These are phyloP conservation scores for Clonostachys rhizophaga DNA, from an alignment of 2,329 filamentous ascomycete genomes.

Conservation along the genomic window DNA sequence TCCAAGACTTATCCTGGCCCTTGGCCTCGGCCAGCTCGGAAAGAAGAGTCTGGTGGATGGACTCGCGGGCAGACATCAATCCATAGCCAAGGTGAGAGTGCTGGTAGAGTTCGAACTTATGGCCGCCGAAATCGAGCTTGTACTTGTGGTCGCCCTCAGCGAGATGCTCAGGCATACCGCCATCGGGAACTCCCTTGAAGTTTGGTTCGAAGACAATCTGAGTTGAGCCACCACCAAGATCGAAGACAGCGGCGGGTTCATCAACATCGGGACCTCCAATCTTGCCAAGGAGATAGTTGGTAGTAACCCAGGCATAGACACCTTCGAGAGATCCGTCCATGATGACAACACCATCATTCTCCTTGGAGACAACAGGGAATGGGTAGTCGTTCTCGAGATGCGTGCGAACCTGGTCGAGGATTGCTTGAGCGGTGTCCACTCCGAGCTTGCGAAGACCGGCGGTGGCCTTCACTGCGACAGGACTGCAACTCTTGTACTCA, in stretches of 20 bases:
- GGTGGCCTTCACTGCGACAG: constrained; percentile 96
- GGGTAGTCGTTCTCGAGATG: constrained; percentile 87
- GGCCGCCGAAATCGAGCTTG: constrained; percentile 81
- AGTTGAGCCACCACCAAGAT: constrained; percentile 93
- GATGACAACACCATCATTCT: constrained; percentile 84
- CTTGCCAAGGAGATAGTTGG: constrained; percentile 96
- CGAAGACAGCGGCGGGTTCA: constrained; percentile 90
- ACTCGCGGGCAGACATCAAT: constrained; percentile 88
- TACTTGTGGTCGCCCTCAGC: constrained; percentile 95
- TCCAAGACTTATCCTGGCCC: constrained; percentile 59
- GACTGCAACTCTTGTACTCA: constrained; percentile 84
- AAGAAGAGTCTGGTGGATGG: constrained; percentile 74
- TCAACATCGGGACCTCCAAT: constrained; percentile 89
- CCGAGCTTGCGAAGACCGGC: constrained; percentile 89
- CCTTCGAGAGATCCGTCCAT: constrained; percentile 98
- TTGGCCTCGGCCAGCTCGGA: constrained; percentile 63
- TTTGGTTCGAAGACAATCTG: constrained; percentile 98
- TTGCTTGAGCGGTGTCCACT: constrained; percentile 72
- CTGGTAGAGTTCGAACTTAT: constrained; percentile 90
- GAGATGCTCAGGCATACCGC: constrained; percentile 82
- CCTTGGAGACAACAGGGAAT: constrained; percentile 85
- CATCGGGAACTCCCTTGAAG: constrained; percentile 67
- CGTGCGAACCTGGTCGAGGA: constrained; percentile 77
- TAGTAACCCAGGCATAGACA: constrained; percentile 98
- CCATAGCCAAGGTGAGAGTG: constrained; percentile 97